Percentiles rank a stretch among this genome's conserved stretches.
Conservation (phyloP, 2,329 filamentous ascomycete genomes). For the Aureobasidium sp. region DNA sequence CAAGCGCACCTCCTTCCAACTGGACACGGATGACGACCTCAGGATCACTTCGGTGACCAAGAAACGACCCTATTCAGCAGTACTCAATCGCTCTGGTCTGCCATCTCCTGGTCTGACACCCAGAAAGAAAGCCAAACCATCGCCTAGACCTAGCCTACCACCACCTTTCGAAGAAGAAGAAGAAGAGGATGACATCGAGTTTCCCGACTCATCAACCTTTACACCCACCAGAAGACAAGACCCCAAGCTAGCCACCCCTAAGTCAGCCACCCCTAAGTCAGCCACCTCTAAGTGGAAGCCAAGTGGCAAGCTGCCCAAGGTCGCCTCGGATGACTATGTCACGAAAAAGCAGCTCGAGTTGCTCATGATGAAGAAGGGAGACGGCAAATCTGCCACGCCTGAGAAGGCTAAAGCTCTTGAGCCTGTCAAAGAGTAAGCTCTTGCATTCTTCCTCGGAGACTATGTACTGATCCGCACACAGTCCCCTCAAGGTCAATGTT, state of each 20-base stretch:
- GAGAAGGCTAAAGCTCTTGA: neutral
- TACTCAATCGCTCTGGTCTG: neutral
- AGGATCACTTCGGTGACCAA: neutral
- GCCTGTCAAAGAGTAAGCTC: neutral
- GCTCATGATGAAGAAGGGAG: neutral
- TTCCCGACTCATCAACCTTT: neutral
- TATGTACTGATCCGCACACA: neutral
- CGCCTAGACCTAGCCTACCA: neutral
- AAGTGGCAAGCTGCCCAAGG: neutral
- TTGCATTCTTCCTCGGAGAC: neutral
- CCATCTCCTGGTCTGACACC: neutral
- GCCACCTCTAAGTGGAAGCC: neutral
- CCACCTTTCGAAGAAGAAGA: neutral
- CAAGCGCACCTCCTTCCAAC: too few relatives aligned
- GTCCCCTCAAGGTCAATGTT: conserved; percentile 8
- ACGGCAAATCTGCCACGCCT: neutral
- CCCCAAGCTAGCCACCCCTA: neutral
- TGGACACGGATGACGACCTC: neutral
- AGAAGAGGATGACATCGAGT: neutral
- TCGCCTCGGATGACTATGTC: neutral
- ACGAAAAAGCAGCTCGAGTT: conserved; percentile 1
- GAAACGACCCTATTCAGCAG: neutral
- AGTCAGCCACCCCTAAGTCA: neutral
- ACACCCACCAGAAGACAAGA: neutral
- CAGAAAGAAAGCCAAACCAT: neutral